phyloP scores from a whole-genome alignment of 768 basidiomycete genomes.

The Rhizopogon vesiculosus region DNA sequence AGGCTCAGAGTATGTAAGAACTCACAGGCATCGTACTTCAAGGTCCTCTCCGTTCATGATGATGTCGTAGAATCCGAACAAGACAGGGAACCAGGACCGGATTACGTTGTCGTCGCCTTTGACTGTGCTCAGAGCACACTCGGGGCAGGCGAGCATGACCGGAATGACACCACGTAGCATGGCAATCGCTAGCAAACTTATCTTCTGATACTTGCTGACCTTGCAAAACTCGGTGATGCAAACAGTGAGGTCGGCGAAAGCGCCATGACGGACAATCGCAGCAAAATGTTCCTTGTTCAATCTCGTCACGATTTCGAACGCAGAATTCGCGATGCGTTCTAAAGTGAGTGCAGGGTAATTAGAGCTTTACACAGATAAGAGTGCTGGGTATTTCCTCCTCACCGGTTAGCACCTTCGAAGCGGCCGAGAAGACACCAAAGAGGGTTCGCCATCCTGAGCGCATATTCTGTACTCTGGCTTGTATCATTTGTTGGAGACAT shows the following conservation, averaged over 20 bases:
- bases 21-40: constrained; percentile 93
- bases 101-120: constrained; percentile 83
- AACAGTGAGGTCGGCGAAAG: constrained; percentile 93
- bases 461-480: constrained; percentile 90
- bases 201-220: constrained; percentile 98
- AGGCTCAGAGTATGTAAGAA: constrained; percentile 9
- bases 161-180: constrained; percentile 94
- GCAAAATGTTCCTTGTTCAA: constrained; percentile 88
- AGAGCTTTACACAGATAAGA: background rate
- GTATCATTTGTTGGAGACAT: constrained; percentile 98
- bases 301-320: constrained; percentile 93
- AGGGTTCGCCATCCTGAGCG: constrained; percentile 99
- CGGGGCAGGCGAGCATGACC: constrained; percentile 82
- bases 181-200: constrained; percentile 91
- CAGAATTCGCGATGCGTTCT: constrained; percentile 90
- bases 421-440: constrained; percentile 97
- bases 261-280: constrained; percentile 88
- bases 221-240: constrained; percentile 99
- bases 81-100: constrained; percentile 93
- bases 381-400: constrained; percentile 11
- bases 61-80: constrained; percentile 99
- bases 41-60: constrained; percentile 99
- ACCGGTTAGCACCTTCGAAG: constrained; percentile 90
- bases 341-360: constrained; percentile 1
- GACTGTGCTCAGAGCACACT: constrained; percentile 44